phyloP scores from a whole-genome alignment of 2,329 filamentous ascomycete genomes.

The Tolypocladium tundrense region DNA sequence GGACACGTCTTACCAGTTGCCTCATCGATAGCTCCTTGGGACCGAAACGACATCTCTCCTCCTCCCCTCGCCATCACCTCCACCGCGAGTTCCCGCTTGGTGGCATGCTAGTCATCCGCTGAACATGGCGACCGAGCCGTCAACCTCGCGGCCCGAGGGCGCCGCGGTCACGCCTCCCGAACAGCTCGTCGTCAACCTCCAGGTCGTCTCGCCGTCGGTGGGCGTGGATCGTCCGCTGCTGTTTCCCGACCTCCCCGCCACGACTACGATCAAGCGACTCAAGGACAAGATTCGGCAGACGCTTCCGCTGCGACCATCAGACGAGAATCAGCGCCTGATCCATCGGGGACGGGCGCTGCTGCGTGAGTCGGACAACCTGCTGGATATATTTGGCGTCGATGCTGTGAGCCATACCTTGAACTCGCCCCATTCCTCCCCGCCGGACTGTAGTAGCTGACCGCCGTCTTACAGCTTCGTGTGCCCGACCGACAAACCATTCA shows the following conservation, averaged over 20 bases:
- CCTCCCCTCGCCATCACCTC: not conserved
- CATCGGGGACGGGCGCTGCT: constrained; percentile 47
- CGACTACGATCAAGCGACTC: constrained; percentile 44
- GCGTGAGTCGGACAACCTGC: constrained; percentile 44
- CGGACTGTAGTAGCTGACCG: constrained; percentile 5
- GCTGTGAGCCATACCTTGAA: constrained; percentile 26
- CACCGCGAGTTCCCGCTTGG: not conserved
- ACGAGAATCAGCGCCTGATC: constrained; percentile 50
- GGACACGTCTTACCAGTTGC: constrained; percentile 1
- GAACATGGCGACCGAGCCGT: constrained; percentile 29
- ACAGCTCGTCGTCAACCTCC: constrained; percentile 39
- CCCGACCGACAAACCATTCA: constrained; percentile 42
- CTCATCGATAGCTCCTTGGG: not conserved
- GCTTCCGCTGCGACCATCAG: constrained; percentile 37
- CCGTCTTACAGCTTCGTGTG: constrained; percentile 25
- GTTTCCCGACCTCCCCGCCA: constrained; percentile 36
- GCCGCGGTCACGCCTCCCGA: constrained; percentile 14
- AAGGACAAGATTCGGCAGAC: constrained; percentile 47
- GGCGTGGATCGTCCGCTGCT: constrained; percentile 39
- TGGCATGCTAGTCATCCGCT: constrained; percentile 16
- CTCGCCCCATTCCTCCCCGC: not conserved
- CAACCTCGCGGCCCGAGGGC: constrained; percentile 15
- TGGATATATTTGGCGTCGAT: constrained; percentile 46
- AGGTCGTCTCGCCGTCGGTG: constrained; percentile 48
- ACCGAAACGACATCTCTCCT: not conserved